Percentiles rank a stretch among this genome's conserved stretches.
phyloP scores from a whole-genome alignment of 2,329 filamentous ascomycete genomes.

The Ophiostoma piceae region DNA sequence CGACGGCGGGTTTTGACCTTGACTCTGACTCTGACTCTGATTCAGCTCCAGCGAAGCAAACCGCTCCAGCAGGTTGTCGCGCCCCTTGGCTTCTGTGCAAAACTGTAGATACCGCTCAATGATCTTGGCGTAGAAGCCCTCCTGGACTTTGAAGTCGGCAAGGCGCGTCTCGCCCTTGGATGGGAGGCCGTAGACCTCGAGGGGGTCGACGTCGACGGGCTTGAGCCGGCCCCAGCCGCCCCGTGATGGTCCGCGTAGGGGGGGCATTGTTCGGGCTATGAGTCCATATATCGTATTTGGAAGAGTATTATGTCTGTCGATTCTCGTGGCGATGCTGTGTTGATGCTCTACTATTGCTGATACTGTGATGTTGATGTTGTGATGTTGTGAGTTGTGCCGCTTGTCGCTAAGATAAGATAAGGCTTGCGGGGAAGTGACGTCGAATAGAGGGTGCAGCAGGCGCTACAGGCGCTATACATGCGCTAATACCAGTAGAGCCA shows the following conservation, averaged over 20 bases:
- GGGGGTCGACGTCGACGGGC: slow-evolving; percentile 66
- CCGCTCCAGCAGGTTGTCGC: slow-evolving; percentile 67
- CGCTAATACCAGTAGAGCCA: background rate
- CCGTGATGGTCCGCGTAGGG: slow-evolving; percentile 38
- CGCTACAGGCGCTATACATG: background rate
- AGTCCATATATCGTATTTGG: slow-evolving; percentile 20
- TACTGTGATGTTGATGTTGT: background rate
- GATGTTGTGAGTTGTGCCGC: background rate
- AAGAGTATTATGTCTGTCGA: background rate
- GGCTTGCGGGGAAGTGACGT: slow-evolving; percentile 11
- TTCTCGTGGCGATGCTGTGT: background rate
- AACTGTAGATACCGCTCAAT: slow-evolving; percentile 85
- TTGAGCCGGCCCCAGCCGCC: slow-evolving; percentile 66
- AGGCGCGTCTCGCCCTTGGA: slow-evolving; percentile 89
- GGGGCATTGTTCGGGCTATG: slow-evolving; percentile 25
- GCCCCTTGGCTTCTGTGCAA: slow-evolving; percentile 67
- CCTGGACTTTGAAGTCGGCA: slow-evolving; percentile 70
- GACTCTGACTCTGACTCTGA: background rate
- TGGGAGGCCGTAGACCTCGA: slow-evolving; percentile 77
- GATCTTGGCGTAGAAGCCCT: slow-evolving; percentile 81
- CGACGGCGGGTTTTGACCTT: background rate
- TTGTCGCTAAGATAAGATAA: slow-evolving; percentile 11
- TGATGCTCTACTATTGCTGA: background rate
- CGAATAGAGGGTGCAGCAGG: background rate
- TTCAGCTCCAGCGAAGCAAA: slow-evolving; percentile 59